Percentiles rank a stretch among this genome's conserved stretches.
Evolutionary conservation across 2,329 filamentous ascomycete species (phyloP).

Genomic region (Sphaceloma murrayae): DNA sequence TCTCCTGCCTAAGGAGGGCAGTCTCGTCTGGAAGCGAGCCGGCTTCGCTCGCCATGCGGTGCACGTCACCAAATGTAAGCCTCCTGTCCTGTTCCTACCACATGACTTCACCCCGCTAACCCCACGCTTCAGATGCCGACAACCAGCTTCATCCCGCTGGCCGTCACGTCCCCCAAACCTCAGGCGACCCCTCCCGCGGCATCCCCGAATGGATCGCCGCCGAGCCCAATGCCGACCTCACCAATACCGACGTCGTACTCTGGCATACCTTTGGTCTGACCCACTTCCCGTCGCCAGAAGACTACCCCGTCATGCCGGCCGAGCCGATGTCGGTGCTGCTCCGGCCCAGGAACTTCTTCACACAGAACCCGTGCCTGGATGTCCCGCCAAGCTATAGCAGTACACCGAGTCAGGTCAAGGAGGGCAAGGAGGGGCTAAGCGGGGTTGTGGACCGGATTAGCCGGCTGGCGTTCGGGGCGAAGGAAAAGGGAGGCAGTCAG

Average conservation of each 20-base stretch:
- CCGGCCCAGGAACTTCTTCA: constrained; percentile 74
- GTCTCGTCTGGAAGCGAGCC: constrained; percentile 80
- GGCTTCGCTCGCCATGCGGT: constrained; percentile 80
- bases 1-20: constrained; percentile 69
- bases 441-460: constrained; percentile 45
- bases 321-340: constrained; percentile 69
- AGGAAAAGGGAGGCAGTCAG: constrained; percentile 28
- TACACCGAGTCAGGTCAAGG: constrained; percentile 57
- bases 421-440: constrained; percentile 27
- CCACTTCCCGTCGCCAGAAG: constrained; percentile 81
- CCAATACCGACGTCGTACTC: constrained; percentile 69
- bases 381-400: constrained; percentile 66
- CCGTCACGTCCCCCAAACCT: constrained; percentile 79
- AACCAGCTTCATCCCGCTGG: constrained; percentile 77
- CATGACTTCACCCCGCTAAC: constrained; percentile 6
- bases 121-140: constrained; percentile 52
- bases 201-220: constrained; percentile 66
- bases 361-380: constrained; percentile 67
- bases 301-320: constrained; percentile 80
- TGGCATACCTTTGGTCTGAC: constrained; percentile 93
- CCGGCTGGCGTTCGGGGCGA: constrained; percentile 37
- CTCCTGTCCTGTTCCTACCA: constrained; percentile 9
- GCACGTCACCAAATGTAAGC: constrained; percentile 79
- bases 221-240: constrained; percentile 55
- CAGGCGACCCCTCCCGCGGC: constrained; percentile 64